Evolutionary conservation across 768 basidiomycete genomes (phyloP), one percentile per base, ranked within the genome.

Genomic region (Paxillus involutus): DNA sequence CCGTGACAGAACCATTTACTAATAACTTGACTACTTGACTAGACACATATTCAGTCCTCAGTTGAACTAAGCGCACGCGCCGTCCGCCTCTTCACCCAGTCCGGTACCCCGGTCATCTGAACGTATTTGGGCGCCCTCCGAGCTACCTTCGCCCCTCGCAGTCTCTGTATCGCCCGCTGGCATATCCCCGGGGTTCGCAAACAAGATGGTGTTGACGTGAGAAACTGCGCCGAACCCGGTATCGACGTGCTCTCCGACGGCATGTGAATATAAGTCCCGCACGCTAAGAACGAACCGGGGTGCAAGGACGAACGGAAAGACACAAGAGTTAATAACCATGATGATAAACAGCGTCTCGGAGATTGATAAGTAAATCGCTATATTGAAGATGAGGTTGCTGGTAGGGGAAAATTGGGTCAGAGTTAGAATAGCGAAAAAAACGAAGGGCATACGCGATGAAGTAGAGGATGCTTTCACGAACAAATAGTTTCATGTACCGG

Each of bases 261-360:
- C 48, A 3, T 29, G 41, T 10, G 55, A 52, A 32, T 45, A 53
- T 37, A 54, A 7, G 6, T 49, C 54, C 21, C 62, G 56, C n/a
- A 63, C 39, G 29, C 24, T 41, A 4, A 63, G 51, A 46, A 63
- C 51, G 43, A 63, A 63, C 6, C 61, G 53, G 9, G 58, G 58
- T 30, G 5, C 56, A 14, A 14, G 33, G 35, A 12, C 43, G 52
- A 4, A 45, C 26, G 29, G 45, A 35, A 47, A 45, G 16, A 16
- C 3, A 29, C 5, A 10, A 16, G 17, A 46, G 5, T 19, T 17
- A 17, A 33, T 17, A 4, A 9, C 26, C 14, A 42, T 0, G 7
- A 32, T 19, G n/a, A 45, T 21, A 19, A n/a, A 29, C 44, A 10
- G 29, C 16, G 29, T 33, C 29, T 13, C 29, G 17, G 16, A 17